Percentiles rank a stretch among this genome's conserved stretches.
Evolutionary conservation across 331 rosid species (phyloP).

Genomic region (Quercus phellos): DNA sequence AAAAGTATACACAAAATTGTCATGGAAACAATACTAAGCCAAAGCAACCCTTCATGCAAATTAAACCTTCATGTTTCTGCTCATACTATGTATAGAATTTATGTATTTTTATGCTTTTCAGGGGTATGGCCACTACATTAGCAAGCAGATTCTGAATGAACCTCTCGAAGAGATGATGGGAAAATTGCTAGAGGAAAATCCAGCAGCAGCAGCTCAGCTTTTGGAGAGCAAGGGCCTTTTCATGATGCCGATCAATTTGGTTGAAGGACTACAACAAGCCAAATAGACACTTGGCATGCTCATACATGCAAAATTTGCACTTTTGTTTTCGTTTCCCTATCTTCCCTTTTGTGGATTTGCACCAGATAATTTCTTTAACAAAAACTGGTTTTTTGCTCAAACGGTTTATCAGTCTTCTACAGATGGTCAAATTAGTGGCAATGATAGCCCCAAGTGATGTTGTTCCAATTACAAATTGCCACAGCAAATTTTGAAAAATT

Average conservation of each 20-base stretch:
- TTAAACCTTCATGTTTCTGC: background rate
- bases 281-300: conserved; percentile 15
- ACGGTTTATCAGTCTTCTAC: conserved; percentile 9
- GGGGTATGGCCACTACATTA: conserved; percentile 84
- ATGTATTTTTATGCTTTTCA: conserved; percentile 18
- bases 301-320: conserved; percentile 13
- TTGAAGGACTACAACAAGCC: conserved; percentile 37
- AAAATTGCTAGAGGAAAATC: conserved; percentile 64
- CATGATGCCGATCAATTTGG: conserved; percentile 54
- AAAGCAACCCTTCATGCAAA: background rate
- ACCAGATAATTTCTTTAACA: background rate
- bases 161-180: conserved; percentile 92
- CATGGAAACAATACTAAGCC: background rate
- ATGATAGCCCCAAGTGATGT: too few species aligned
- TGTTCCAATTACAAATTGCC: too few species aligned
- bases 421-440: background rate
- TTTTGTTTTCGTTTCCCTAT: background rate
- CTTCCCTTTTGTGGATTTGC: background rate
- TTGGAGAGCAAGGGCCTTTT: conserved; percentile 68
- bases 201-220: conserved; percentile 55
- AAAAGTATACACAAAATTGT: background rate
- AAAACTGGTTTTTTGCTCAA: background rate
- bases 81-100: conserved; percentile 1
- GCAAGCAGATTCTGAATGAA: conserved; percentile 55
- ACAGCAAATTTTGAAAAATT: too few species aligned